Percentiles rank a stretch among this genome's conserved stretches.
These are phyloP conservation scores for Megacollybia marginata DNA, from an alignment of 768 basidiomycete species.

Conservation along the genomic window DNA sequence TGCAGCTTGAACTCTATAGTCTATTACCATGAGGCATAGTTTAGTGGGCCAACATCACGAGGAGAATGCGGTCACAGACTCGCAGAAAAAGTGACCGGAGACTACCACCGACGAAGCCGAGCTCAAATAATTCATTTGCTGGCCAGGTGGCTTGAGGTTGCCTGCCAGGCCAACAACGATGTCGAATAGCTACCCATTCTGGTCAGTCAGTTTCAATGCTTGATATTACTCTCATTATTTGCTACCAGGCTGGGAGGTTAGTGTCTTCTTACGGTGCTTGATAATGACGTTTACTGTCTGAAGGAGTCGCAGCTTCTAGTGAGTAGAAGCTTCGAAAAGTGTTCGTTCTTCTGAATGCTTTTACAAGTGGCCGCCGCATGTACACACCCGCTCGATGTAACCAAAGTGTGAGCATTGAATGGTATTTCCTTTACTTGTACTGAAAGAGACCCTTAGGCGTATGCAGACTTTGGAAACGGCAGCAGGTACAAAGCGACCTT, in stretches of 20 bases:
- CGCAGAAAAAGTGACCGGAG: too few species aligned
- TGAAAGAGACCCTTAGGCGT: conserved; percentile 38
- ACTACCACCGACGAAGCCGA: too few species aligned
- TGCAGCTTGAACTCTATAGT: neutral
- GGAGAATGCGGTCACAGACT: too few species aligned
- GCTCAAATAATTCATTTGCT: too few species aligned
- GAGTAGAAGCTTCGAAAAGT: conserved; percentile 14
- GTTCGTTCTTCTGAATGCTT: conserved; percentile 1
- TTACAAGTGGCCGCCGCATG: conserved; percentile 67
- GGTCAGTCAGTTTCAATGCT: conserved; percentile 25
- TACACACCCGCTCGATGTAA: conserved; percentile 79
- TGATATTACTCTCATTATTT: neutral
- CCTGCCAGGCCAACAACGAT: conserved; percentile 12
- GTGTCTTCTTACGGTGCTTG: conserved; percentile 1
- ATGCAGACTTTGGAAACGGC: conserved; percentile 65
- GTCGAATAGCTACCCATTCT: conserved; percentile 41
- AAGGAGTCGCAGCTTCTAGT: conserved; percentile 63
- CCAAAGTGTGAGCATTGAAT: conserved; percentile 61
- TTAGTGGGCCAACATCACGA: neutral
- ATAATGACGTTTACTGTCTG: neutral
- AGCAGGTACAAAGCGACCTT: conserved; percentile 44
- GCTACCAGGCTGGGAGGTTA: conserved; percentile 55
- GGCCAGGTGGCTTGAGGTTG: neutral
- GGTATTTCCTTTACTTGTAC: neutral
- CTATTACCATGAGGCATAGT: neutral